Conservation (phyloP, 352 stramenopile genomes). For the Phytophthora boehmeriae region DNA sequence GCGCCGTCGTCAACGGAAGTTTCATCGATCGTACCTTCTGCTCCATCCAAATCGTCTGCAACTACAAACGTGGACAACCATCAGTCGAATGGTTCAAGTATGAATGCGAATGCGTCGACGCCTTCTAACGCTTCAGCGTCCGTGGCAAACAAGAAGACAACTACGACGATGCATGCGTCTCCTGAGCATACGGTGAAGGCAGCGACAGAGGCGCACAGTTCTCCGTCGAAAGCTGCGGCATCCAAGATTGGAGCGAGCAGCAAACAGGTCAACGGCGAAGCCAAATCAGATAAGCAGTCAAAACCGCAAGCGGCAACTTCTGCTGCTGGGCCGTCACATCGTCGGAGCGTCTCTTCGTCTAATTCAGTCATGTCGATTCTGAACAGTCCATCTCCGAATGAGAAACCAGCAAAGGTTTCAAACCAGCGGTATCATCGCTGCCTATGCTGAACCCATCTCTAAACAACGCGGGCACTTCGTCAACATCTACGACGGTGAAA, state of each 20-base stretch:
- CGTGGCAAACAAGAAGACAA: not conserved
- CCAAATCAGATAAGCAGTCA: slow-evolving; percentile 11
- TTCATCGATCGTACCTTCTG: not conserved
- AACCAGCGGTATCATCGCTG: slow-evolving; percentile 37
- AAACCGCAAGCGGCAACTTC: too few species aligned
- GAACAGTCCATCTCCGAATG: slow-evolving; percentile 67
- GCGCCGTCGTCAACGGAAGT: slow-evolving; percentile 2
- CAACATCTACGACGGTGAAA: slow-evolving; percentile 11
- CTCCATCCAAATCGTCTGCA: not conserved
- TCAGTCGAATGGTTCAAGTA: not conserved
- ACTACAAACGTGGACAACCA: slow-evolving; percentile 2
- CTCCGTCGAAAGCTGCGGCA: slow-evolving; percentile 33
- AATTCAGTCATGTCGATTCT: slow-evolving; percentile 79
- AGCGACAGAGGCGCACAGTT: slow-evolving; percentile 35
- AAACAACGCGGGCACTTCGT: slow-evolving; percentile 12
- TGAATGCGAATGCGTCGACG: slow-evolving; percentile 8
- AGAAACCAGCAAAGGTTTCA: slow-evolving; percentile 37
- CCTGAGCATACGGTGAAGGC: slow-evolving; percentile 40
- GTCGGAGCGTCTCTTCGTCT: slow-evolving; percentile 43
- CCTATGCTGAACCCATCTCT: slow-evolving; percentile 38
- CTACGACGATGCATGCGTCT: slow-evolving; percentile 30
- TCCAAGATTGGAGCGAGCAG: slow-evolving; percentile 33
- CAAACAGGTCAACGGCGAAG: slow-evolving; percentile 8
- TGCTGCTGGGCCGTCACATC: too few species aligned
- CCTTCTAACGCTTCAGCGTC: slow-evolving; percentile 14